A percentile compares a stretch with the other conserved stretches of the same genome.
Conservation (phyloP, 2,329 filamentous ascomycete genomes). For the Exophiala oligosperma region DNA sequence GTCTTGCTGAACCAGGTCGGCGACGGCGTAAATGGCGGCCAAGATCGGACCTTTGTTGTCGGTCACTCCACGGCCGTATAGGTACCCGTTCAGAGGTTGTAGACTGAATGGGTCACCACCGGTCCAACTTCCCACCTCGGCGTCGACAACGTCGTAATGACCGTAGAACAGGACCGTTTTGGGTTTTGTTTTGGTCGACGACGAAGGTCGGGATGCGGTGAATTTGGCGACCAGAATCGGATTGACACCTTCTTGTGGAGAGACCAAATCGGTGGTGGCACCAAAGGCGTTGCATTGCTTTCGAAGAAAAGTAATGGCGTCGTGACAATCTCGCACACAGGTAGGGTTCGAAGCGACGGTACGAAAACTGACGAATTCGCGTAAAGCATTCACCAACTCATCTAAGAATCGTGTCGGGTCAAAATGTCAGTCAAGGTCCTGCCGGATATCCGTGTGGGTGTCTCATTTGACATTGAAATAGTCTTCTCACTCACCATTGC, state of each 20-base stretch:
- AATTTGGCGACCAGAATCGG: conserved; percentile 94
- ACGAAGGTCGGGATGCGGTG: conserved; percentile 45
- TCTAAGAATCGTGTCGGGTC: conserved; percentile 40
- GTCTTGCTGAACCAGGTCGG: conserved; percentile 83
- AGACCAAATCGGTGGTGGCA: conserved; percentile 86
- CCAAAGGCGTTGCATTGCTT: conserved; percentile 90
- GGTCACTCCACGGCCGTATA: conserved; percentile 93
- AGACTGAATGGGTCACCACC: conserved; percentile 86
- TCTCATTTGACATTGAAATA: background rate
- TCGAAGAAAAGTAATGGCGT: conserved; percentile 87
- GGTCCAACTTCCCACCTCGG: conserved; percentile 72
- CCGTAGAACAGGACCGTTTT: conserved; percentile 96
- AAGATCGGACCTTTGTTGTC: conserved; percentile 98
- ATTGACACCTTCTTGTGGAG: conserved; percentile 75
- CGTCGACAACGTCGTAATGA: conserved; percentile 95
- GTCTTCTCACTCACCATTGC: conserved; percentile 50
- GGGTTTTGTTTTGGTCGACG: conserved; percentile 69
- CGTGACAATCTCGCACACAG: conserved; percentile 86
- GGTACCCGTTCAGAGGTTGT: conserved; percentile 83
- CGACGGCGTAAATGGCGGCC: conserved; percentile 89
- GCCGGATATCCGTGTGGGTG: no score
- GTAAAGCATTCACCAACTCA: conserved; percentile 67
- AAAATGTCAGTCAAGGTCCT: no score
- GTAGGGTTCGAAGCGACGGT: conserved; percentile 85
- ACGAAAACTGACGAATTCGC: conserved; percentile 86